phyloP scores from a whole-genome alignment of 192 early-diverging fungal species.

The Podila horticola region DNA sequence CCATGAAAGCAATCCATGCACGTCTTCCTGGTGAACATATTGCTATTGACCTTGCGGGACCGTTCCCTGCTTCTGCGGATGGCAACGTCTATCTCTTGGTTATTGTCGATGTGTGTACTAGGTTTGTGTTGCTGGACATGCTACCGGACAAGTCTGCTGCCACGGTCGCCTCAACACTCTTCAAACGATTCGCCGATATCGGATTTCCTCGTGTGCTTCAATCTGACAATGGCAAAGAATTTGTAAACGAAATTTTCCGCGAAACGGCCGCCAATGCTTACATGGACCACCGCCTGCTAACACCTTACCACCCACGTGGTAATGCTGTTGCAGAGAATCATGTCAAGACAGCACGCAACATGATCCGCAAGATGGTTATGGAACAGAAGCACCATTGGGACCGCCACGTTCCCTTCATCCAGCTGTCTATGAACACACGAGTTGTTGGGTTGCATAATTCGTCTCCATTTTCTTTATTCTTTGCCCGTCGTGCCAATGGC shows the following conservation, averaged over 20 bases:
- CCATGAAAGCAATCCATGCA: too few relatives aligned
- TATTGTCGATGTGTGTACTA: slow-evolving; percentile 8
- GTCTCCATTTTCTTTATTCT: too few relatives aligned
- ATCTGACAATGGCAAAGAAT: slow-evolving; percentile 56
- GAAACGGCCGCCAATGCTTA: not conserved
- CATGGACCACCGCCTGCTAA: slow-evolving; percentile 37
- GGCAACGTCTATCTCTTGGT: slow-evolving; percentile 7
- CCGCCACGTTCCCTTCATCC: slow-evolving; percentile 28
- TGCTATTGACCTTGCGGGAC: not conserved
- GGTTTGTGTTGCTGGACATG: slow-evolving; percentile 7
- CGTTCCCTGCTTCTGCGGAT: not conserved
- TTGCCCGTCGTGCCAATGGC: too few relatives aligned
- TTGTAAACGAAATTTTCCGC: slow-evolving; percentile 44
- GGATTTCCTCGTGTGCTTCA: slow-evolving; percentile 22
- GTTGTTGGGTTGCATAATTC: too few relatives aligned
- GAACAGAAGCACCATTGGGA: slow-evolving; percentile 30
- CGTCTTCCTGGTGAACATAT: too few relatives aligned
- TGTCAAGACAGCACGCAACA: slow-evolving; percentile 28
- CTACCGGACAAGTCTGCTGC: not conserved
- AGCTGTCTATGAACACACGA: slow-evolving; percentile 6
- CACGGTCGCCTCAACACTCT: not conserved
- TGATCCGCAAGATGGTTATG: slow-evolving; percentile 26
- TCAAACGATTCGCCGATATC: slow-evolving; percentile 2
- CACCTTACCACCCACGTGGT: slow-evolving; percentile 53
- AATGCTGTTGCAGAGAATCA: slow-evolving; percentile 54